Evolutionary conservation across 768 basidiomycete species (phyloP), one percentile per base, ranked within the genome.

Genomic region (Tubosaeta sp.): DNA sequence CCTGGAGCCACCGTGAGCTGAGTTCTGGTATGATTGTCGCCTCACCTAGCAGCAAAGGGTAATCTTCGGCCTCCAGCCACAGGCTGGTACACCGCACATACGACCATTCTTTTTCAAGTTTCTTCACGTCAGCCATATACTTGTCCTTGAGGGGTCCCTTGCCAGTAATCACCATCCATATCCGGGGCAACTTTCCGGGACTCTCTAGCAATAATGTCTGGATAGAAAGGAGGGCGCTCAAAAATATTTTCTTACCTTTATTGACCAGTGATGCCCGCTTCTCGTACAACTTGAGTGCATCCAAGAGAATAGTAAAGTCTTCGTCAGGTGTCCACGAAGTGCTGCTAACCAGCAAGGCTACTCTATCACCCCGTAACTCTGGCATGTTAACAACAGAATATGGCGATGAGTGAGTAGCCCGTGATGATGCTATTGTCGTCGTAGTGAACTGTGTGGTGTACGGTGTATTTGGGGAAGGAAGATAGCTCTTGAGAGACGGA

Each of bases 291-390:
- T 71, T 65, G 34, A 99, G 72, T 3, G 93, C 92, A 18, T 81
- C 76, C 19, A 97, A 68, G 16, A 99, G 80, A 46, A 96, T 79
- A 9, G 78, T 71, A 57, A 99, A 97, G 66, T 98, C 94, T 66
- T 99, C 96, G 61, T 99, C 96, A 6, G 91, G 82, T 1, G 96
- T 98, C 95, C 95, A 98, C 14, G 90, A 93, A 1, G 96, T 99
- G 57, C 91, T 90, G 21, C 90, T 92, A 24, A 99, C 84, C 16
- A 97, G 57, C 2, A 98, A 71, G 1, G 92, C 94, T 4, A 93
- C 91, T 50, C 94, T 76, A 55, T 92, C 89, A 2, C 71, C 59
- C 30, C 90, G 79, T 22, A 82, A 68, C n/a, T 62, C 61, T 5
- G 87, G 82, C 60, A 73, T 66, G 32, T 59, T 62, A 24, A 64